Evolutionary conservation across 805 yeast species (phyloP), one percentile per base, ranked within the genome.

Genomic region (Suhomyces faveliae): DNA sequence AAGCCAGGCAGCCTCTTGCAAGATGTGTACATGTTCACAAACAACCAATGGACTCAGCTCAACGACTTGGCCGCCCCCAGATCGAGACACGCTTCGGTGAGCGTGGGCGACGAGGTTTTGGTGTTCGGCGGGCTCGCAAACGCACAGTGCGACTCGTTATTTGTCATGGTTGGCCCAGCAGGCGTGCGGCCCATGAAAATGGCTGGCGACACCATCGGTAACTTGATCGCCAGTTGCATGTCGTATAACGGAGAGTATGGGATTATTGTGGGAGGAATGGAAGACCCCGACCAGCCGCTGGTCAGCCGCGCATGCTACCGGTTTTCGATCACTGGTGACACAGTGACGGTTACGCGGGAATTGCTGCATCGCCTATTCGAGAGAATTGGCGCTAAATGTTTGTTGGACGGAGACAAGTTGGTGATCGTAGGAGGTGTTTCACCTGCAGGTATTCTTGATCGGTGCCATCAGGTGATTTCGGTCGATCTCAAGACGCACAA

Each of bases 351-450:
- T 3, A 42, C 38, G 17, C 12, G 11, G 15, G 19, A 35, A 21
- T 37, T 47, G 3, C 43, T 55, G 3, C 58, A 75, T 43, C 59
- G 63, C 1, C 51, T 71, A 6, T 60, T 78, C 22, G 69, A 64
- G 46, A 68, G 86, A 51, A 79, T 78, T 45, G 87, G 89, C 2
- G 67, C 80, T 19, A 64, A 73, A 45, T 58, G 64, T 1, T 54
- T 59, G 3, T 60, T 68, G 33, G 29, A 70, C 1, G 53, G 60
- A n/a, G 53, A 61, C n/a, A 61, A 64, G 15, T 38, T 84, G 1
- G 17, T 80, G 1, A 38, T 86, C 1, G 68, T 76, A 3, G 89
- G 90, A 22, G 90, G 89, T 20, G 81, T 80, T 0, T 74, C 80
- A 12, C 67, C 76, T 0, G 42, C 52, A 3, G 51, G 58, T 37